Percentiles rank a stretch among this genome's conserved stretches.
Evolutionary conservation across 1,284 basidiomycete genomes (phyloP).

Genomic region (Malassezia equina): DNA sequence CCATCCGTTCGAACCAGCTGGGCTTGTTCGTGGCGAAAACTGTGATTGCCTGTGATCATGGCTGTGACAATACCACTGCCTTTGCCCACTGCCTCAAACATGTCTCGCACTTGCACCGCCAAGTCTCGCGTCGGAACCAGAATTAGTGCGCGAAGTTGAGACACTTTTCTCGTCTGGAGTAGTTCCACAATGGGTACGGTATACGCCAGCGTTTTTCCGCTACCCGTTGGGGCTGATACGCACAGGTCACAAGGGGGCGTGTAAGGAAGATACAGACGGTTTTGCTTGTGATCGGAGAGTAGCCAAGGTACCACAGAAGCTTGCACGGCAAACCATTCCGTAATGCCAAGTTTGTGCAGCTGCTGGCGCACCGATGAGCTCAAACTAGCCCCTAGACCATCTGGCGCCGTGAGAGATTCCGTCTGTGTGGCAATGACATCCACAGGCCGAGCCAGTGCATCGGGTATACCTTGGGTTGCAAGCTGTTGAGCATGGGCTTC

Average conservation of each 20-base stretch:
- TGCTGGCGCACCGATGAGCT: conserved; percentile 24
- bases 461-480: conserved; percentile 32
- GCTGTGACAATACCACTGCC: conserved; percentile 74
- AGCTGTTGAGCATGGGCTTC: conserved; percentile 23
- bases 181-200: conserved; percentile 76
- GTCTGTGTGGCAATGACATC: conserved; percentile 28
- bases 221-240: conserved; percentile 94
- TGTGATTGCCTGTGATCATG: conserved; percentile 39
- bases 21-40: conserved; percentile 41
- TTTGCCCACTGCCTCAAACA: conserved; percentile 63
- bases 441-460: conserved; percentile 26
- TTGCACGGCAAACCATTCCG: conserved; percentile 59
- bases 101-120: conserved; percentile 84
- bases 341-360: conserved; percentile 30
- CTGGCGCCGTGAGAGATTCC: conserved; percentile 13
- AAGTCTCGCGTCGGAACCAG: conserved; percentile 90
- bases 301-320: conserved; percentile 64
- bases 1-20: conserved; percentile 21
- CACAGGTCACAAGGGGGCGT: conserved; percentile 70
- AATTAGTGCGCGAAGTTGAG: conserved; percentile 73
- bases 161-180: conserved; percentile 17
- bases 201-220: conserved; percentile 92
- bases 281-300: conserved; percentile 52
- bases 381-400: conserved; percentile 19
- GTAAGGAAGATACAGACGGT: conserved; percentile 60